A percentile compares a stretch with the other conserved stretches of the same genome.
phyloP scores from a whole-genome alignment of 2,329 filamentous ascomycete genomes.

The Thelonectria rubi region DNA sequence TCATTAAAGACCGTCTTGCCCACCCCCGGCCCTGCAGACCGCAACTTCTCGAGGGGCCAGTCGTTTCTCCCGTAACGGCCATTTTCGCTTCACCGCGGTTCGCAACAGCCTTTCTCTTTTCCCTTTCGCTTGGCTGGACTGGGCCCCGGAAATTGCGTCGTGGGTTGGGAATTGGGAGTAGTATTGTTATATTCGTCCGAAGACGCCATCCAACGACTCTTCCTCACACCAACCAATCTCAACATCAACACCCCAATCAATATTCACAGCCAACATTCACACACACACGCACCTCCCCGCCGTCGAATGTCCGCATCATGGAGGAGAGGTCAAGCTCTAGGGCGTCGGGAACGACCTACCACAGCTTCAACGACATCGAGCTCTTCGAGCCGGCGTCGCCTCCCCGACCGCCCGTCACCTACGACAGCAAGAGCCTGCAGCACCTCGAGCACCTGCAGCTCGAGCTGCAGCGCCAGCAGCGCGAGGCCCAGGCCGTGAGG shows the following conservation, averaged over 20 bases:
- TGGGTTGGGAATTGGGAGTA: slow-evolving; percentile 29
- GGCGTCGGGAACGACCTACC: slow-evolving; percentile 61
- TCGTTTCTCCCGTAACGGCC: slow-evolving; percentile 33
- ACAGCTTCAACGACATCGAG: slow-evolving; percentile 63
- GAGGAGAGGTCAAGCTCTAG: slow-evolving; percentile 53
- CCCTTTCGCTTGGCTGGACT: slow-evolving; percentile 33
- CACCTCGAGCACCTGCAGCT: slow-evolving; percentile 36
- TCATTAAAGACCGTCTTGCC: slow-evolving; percentile 17
- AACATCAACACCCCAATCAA: not conserved
- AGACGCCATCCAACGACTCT: not conserved
- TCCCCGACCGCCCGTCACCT: slow-evolving; percentile 39
- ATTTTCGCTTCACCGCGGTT: slow-evolving; percentile 36
- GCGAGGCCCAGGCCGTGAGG: slow-evolving; percentile 33
- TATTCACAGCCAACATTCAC: not conserved
- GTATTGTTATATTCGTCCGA: slow-evolving; percentile 23
- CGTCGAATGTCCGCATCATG: slow-evolving; percentile 42
- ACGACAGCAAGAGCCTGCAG: slow-evolving; percentile 32
- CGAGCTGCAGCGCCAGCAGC: slow-evolving; percentile 36
- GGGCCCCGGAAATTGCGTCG: slow-evolving; percentile 37
- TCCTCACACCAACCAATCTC: not conserved
- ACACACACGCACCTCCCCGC: slow-evolving; percentile 1
- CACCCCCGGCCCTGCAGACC: slow-evolving; percentile 36
- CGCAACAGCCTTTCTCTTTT: not conserved
- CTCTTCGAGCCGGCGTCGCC: slow-evolving; percentile 53
- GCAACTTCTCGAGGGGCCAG: slow-evolving; percentile 36